Evolutionary conservation across 768 basidiomycete genomes (phyloP).

Genomic region (Tephrocybe sp.): DNA sequence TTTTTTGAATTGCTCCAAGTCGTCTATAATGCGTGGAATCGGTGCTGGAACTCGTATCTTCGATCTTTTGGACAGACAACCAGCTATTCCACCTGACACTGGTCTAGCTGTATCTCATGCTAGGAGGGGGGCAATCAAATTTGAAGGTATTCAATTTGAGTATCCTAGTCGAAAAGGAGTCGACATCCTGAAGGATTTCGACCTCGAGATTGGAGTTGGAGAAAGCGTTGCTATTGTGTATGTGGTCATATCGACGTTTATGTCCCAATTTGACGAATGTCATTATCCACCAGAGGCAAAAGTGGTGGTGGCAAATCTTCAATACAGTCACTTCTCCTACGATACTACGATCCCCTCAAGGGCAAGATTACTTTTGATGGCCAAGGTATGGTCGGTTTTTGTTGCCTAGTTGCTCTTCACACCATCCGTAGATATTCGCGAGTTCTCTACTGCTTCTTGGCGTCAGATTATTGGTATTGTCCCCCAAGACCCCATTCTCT

Average conservation of each 20-base stretch:
- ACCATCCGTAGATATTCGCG: conserved; percentile 67
- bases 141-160: conserved; percentile 83
- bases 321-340: conserved; percentile 79
- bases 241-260: conserved; percentile 28
- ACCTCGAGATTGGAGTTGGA: conserved; percentile 78
- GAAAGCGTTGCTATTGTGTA: conserved; percentile 92
- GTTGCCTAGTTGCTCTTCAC: conserved; percentile 1
- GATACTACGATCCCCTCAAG: conserved; percentile 87
- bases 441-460: conserved; percentile 87
- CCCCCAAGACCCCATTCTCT: conserved; percentile 90
- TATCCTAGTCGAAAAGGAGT: conserved; percentile 87
- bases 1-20: conserved; percentile 39
- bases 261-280: neutral
- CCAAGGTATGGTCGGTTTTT: conserved; percentile 55
- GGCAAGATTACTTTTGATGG: conserved; percentile 86
- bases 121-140: conserved; percentile 70
- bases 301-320: conserved; percentile 96
- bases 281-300: conserved; percentile 52
- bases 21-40: conserved; percentile 95
- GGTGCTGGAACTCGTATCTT: conserved; percentile 95
- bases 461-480: conserved; percentile 89
- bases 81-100: conserved; percentile 64
- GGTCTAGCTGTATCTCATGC: conserved; percentile 59
- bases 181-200: conserved; percentile 79
- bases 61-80: conserved; percentile 81